Evolutionary conservation across 2,329 filamentous ascomycete genomes (phyloP).

Genomic region (Alternaria sp.): DNA sequence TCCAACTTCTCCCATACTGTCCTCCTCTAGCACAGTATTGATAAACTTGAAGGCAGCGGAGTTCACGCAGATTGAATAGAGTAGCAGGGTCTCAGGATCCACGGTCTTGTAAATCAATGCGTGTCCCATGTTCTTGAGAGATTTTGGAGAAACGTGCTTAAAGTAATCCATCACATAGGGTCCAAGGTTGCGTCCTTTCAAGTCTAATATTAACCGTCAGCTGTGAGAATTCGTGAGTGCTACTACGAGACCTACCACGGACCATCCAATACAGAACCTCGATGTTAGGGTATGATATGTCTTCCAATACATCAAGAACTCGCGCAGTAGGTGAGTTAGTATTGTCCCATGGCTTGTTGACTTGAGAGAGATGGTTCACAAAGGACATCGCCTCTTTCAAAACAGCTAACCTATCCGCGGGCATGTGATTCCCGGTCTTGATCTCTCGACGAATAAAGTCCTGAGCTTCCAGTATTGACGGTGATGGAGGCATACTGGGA

Average conservation of each 20-base stretch:
- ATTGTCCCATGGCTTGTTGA: neutral
- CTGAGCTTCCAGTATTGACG: constrained; percentile 24
- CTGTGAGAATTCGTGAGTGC: too few species aligned
- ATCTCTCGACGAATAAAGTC: constrained; percentile 27
- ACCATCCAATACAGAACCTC: too few species aligned
- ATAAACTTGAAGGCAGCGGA: constrained; percentile 31
- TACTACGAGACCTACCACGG: too few species aligned
- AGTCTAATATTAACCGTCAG: too few species aligned
- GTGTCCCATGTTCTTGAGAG: constrained; percentile 28
- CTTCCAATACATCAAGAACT: too few species aligned
- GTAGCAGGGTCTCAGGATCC: constrained; percentile 24
- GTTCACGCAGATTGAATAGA: constrained; percentile 35
- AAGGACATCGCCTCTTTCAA: constrained; percentile 29
- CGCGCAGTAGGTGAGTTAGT: too few species aligned
- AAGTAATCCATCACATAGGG: constrained; percentile 30
- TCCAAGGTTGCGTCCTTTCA: too few species aligned
- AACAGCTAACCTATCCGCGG: constrained; percentile 23
- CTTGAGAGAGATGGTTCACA: constrained; percentile 21
- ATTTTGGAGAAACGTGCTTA: constrained; percentile 30
- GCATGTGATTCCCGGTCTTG: constrained; percentile 15
- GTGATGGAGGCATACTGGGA: constrained; percentile 20
- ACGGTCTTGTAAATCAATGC: constrained; percentile 24
- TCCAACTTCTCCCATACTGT: constrained; percentile 16
- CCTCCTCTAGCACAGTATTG: constrained; percentile 20
- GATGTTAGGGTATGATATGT: too few species aligned